Evolutionary conservation across 2,329 filamentous ascomycete species (phyloP), one percentile per base, ranked within the genome.

Genomic region (Fusarium falciforme): DNA sequence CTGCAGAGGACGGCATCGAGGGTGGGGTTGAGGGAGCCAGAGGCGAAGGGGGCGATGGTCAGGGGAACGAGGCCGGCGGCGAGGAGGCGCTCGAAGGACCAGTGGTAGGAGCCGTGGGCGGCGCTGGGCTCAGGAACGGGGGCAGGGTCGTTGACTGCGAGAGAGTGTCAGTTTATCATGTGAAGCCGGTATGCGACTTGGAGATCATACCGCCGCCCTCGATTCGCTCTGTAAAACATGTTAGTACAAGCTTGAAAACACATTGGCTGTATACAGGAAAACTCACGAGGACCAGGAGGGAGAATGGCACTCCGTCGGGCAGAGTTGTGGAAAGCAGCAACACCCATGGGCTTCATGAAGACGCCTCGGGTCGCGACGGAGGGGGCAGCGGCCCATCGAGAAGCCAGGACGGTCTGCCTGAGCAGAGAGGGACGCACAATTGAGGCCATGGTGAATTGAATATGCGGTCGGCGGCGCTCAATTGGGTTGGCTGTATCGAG

Each of bases 91-190:
- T 99, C 96, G 80, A 98, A 98, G 70, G 93, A 94, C 96, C 96
- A 99, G 90, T 99, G 96, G 88, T 98, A 99, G 84, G 93, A 97
- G 79, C 96, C 96, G 86, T 99, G 94, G 65, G 91, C 87, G 47
- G 96, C 91, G 77, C 89, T 90, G 62, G 94, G 85, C 25, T 89
- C 82, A 54, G 95, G 95, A 27, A 98, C 84, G 42, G 90, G 90
- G 35, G 90, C 93, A 65, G 96, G 90, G 80, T 98, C 95, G 86
- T 99, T 99, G 82, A 95, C 94, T 93, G 80, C 22, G 31, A 27
- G 36, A 64, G 33, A 42, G n/a, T 5, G 31, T 72, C 66, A 63
- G 42, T 31, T 44, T 71, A 70, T 75, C 75, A 76, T 73, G 73
- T 76, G 73, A 74, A 74, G 66, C 52, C 42, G 25, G 66, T 47